These are phyloP conservation scores for Pseudogymnoascus sp. DNA, from an alignment of 2,329 filamentous ascomycete species.

Conservation along the genomic window DNA sequence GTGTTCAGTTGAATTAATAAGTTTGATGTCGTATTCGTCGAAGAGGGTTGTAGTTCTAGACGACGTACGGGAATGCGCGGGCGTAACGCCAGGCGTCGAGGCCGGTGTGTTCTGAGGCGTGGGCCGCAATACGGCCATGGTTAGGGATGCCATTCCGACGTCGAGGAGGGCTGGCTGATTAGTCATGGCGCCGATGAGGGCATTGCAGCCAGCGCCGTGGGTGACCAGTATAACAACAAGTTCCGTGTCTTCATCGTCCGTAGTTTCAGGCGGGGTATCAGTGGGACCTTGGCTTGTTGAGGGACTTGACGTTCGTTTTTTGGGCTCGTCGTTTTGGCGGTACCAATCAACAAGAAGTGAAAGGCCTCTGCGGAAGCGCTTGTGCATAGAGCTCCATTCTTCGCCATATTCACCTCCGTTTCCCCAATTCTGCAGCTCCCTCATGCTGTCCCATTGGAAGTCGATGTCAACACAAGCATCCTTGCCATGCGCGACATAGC, in stretches of 20 bases:
- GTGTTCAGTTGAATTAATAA: slow-evolving; percentile 71
- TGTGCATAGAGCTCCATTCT: slow-evolving; percentile 95
- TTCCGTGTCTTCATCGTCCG: slow-evolving; percentile 59
- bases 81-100: slow-evolving; percentile 20
- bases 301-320: slow-evolving; percentile 44
- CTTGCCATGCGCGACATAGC: slow-evolving; percentile 83
- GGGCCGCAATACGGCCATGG: slow-evolving; percentile 66
- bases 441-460: slow-evolving; percentile 92
- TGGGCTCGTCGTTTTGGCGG: slow-evolving; percentile 44
- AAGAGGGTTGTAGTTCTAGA: slow-evolving; percentile 40
- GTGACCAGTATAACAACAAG: slow-evolving; percentile 82
- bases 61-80: slow-evolving; percentile 33
- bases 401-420: slow-evolving; percentile 82
- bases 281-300: slow-evolving; percentile 30
- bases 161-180: slow-evolving; percentile 87
- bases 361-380: slow-evolving; percentile 73
- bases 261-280: slow-evolving; percentile 34
- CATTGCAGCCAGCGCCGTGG: slow-evolving; percentile 93
- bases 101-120: slow-evolving; percentile 18
- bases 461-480: slow-evolving; percentile 83
- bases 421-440: slow-evolving; percentile 70
- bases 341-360: slow-evolving; percentile 83
- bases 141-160: slow-evolving; percentile 82
- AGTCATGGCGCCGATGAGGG: slow-evolving; percentile 83
- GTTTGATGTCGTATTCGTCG: slow-evolving; percentile 63